These are phyloP conservation scores for Dichomitus squalens DNA, from an alignment of 1,284 basidiomycete genomes.

Conservation along the genomic window DNA sequence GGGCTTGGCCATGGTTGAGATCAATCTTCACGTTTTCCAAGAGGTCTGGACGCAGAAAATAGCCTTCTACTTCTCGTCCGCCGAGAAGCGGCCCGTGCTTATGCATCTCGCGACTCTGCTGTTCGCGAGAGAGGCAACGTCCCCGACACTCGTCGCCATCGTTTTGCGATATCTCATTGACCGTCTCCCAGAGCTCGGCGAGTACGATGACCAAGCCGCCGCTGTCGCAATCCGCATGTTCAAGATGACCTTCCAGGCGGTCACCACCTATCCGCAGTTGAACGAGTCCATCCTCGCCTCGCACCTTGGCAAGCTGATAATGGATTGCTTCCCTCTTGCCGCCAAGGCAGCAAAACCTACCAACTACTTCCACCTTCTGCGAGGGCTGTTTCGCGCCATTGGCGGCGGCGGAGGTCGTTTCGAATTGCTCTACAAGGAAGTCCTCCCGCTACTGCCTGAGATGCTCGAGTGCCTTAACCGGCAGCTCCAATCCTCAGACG, in stretches of 20 bases:
- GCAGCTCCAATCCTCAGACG: slow-evolving; percentile 84
- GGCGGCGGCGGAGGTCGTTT: slow-evolving; percentile 94
- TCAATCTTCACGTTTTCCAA: slow-evolving; percentile 90
- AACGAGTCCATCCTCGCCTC: slow-evolving; percentile 95
- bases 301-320: slow-evolving; percentile 92
- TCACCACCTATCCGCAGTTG: slow-evolving; percentile 73
- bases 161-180: slow-evolving; percentile 88
- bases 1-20: slow-evolving; percentile 75
- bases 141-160: slow-evolving; percentile 91
- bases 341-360: slow-evolving; percentile 90
- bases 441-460: slow-evolving; percentile 93
- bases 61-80: slow-evolving; percentile 83
- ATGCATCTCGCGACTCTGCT: slow-evolving; percentile 88
- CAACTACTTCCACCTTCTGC: slow-evolving; percentile 94
- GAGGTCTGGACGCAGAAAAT: slow-evolving; percentile 94
- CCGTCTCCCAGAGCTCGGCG: slow-evolving; percentile 83
- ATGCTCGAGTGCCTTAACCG: slow-evolving; percentile 96
- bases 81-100: slow-evolving; percentile 78
- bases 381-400: slow-evolving; percentile 95
- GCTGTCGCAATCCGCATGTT: slow-evolving; percentile 88
- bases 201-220: slow-evolving; percentile 81
- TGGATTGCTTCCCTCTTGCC: slow-evolving; percentile 96
- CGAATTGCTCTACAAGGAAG: slow-evolving; percentile 95
- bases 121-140: slow-evolving; percentile 84
- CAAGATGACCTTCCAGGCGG: slow-evolving; percentile 96